A percentile compares a stretch with the other conserved stretches of the same genome.
phyloP scores from a whole-genome alignment of 2,329 filamentous ascomycete species.

The Epichloe bromicola region DNA sequence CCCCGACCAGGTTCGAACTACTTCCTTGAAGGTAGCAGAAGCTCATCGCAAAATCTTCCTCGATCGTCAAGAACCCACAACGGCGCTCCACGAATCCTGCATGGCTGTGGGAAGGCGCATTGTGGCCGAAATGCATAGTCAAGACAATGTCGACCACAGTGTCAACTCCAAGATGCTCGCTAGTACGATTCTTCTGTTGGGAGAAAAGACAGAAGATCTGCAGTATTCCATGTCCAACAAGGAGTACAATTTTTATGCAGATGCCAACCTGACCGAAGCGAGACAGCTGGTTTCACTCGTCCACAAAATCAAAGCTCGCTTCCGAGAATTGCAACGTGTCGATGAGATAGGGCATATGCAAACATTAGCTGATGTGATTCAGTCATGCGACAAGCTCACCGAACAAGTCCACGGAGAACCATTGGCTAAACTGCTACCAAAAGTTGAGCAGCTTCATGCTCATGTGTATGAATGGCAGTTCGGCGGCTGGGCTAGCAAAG shows the following conservation, averaged over 20 bases:
- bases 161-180: constrained; percentile 48
- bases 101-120: constrained; percentile 29
- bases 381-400: constrained; percentile 61
- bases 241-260: constrained; percentile 78
- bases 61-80: constrained; percentile 24
- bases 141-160: constrained; percentile 19
- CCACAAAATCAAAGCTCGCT: constrained; percentile 55
- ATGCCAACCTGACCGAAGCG: constrained; percentile 64
- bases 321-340: constrained; percentile 54
- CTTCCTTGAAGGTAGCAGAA: constrained; percentile 48
- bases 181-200: constrained; percentile 50
- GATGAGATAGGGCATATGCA: constrained; percentile 61
- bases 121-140: constrained; percentile 15
- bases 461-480: constrained; percentile 90
- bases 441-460: constrained; percentile 74
- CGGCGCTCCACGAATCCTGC: constrained; percentile 32
- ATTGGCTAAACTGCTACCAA: constrained; percentile 72
- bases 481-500: constrained; percentile 68
- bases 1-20: constrained; percentile 32
- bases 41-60: constrained; percentile 45
- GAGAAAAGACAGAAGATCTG: constrained; percentile 41
- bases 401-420: constrained; percentile 69
- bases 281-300: constrained; percentile 60
- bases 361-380: constrained; percentile 65
- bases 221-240: constrained; percentile 24